Evolutionary conservation across 2,329 filamentous ascomycete genomes (phyloP).

Genomic region (Sclerotinia trifoliorum): DNA sequence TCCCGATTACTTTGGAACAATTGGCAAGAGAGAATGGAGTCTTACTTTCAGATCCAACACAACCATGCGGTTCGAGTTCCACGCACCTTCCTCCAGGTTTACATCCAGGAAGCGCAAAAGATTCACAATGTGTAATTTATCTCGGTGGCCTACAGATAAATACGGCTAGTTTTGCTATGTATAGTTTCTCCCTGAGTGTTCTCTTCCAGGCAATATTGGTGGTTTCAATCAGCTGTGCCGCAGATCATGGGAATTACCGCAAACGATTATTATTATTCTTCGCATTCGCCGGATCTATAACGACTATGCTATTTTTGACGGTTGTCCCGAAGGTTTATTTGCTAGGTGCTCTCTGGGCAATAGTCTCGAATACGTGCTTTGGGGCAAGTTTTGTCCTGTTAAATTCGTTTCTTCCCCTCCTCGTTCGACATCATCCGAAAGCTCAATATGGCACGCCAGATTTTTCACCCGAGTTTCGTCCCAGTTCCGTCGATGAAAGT

Average conservation of each 20-base stretch:
- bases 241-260: slow-evolving; percentile 88
- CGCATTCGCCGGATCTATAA: slow-evolving; percentile 74
- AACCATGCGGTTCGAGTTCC: slow-evolving; percentile 60
- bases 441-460: slow-evolving; percentile 35
- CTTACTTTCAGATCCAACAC: slow-evolving; percentile 71
- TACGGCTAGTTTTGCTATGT: slow-evolving; percentile 96
- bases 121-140: slow-evolving; percentile 76
- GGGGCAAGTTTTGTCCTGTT: slow-evolving; percentile 92
- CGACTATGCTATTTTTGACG: slow-evolving; percentile 86
- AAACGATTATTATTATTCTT: slow-evolving; percentile 87
- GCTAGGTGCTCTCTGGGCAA: slow-evolving; percentile 77
- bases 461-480: slow-evolving; percentile 32
- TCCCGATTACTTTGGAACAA: slow-evolving; percentile 92
- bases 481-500: slow-evolving; percentile 28
- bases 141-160: slow-evolving; percentile 85
- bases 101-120: slow-evolving; percentile 32
- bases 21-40: slow-evolving; percentile 91
- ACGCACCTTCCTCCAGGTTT: slow-evolving; percentile 28
- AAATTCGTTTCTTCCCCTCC: slow-evolving; percentile 89
- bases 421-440: slow-evolving; percentile 76
- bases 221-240: slow-evolving; percentile 92
- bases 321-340: slow-evolving; percentile 74
- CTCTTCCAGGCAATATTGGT: slow-evolving; percentile 85
- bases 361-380: slow-evolving; percentile 90
- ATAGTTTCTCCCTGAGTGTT: slow-evolving; percentile 93